Base-by-base conservation (phyloP, 148 eudicot species). In the Vaccinium myrtillus region DNA sequence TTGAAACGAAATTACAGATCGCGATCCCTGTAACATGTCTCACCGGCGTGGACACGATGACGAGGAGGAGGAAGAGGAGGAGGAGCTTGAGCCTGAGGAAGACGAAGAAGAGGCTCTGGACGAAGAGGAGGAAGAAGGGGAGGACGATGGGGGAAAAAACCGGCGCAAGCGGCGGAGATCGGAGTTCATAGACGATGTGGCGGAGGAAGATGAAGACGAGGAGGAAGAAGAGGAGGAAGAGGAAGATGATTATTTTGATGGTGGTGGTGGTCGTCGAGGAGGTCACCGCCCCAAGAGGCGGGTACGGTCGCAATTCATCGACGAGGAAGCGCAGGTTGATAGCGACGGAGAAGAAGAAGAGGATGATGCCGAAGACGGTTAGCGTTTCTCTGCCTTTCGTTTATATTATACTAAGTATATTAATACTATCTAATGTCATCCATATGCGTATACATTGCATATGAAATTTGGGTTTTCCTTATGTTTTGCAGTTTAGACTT, bases 361-460 rank as follows among this genome's bases (percentile, higher is more conserved):
- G 21, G 99, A 96, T 0, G 97, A 90, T 13, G 92, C 85, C 23
- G 98, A 96, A 84, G 98, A 94, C 82, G 98, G 98, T 95, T 81
- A 90, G 90, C 83, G 81, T 82, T 81, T 71, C 63, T 88, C 25
- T 12, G 74, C 13, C 27, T 69, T 53, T 21, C 54, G 4, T 76
- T 19, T 14, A 0, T 61, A 84, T 21, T 73, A 36, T 36, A 36
- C 39, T 2, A 36, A 30, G 2, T 54, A 4, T 43, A 43, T 43
- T 43, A 43, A 43, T 43, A 43, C 6, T 43, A 43, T 5, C 46
- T 75, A 69, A n/a, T 58, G 46, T 19, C 1, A 10, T 30, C 5
- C 7, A 15, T 16, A 11, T 51, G 55, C 80, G 5, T 15, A 18
- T 16, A 16, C 61, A 56, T 48, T 63, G 10, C 23, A 7, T 18